Conservation (phyloP, 108 stramenopile genomes). For the Aurantiochytrium sp. region DNA sequence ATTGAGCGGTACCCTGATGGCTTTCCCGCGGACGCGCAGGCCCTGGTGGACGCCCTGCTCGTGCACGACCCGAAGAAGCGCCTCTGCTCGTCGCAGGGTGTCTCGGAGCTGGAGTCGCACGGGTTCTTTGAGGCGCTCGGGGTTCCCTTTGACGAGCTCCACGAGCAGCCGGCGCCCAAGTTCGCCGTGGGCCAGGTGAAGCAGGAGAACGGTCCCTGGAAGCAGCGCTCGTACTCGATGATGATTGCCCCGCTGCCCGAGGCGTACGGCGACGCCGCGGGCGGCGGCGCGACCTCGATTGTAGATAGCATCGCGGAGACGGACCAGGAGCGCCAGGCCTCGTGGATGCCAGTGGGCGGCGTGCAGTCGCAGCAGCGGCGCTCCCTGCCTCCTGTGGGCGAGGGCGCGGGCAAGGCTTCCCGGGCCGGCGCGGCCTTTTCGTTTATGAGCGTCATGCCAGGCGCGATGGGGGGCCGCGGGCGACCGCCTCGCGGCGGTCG, state of each 20-base stretch:
- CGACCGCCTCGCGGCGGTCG: background rate
- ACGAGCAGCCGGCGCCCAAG: background rate
- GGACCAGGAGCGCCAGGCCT: background rate
- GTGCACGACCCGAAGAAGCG: background rate
- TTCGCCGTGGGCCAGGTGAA: background rate
- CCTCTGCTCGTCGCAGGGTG: background rate
- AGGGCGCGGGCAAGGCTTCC: background rate
- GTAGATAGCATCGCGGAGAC: background rate
- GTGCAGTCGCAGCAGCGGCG: too few relatives aligned
- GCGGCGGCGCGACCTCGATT: background rate
- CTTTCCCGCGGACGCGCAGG: background rate
- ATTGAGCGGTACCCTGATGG: constrained; percentile 14
- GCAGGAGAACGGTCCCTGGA: background rate
- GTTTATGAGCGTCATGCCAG: background rate
- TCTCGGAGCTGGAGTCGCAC: background rate
- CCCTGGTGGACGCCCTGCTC: background rate
- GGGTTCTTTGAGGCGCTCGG: constrained; percentile 12
- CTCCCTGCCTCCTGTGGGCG: background rate
- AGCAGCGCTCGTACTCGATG: background rate
- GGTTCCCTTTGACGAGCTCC: background rate
- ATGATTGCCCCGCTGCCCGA: constrained; percentile 6
- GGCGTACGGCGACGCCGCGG: background rate
- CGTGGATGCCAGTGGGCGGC: background rate
- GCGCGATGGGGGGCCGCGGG: background rate
- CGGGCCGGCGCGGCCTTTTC: background rate